Base-by-base conservation (phyloP, 2,329 filamentous ascomycete species). In the Rhexocercosporidium sp. region DNA sequence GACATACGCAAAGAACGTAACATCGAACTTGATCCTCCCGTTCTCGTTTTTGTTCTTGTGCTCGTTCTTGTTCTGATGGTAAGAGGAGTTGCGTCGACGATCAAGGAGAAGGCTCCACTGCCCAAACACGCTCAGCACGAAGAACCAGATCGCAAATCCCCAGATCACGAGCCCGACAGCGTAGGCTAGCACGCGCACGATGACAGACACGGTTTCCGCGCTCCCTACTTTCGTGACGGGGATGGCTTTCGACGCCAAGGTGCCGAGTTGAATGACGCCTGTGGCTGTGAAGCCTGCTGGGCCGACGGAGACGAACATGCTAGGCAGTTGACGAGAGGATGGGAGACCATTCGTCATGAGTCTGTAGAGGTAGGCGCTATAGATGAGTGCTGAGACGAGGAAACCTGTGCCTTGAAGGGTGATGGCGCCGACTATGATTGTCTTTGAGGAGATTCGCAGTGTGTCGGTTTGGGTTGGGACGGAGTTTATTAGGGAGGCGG, bases 311-410 rank as follows among this genome's bases (percentile, higher is more conserved):
- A 60, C 57, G 57, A 60, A 60, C 25, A 60, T 46, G n/a, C 29
- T 29, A 6, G 57, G 57, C 3, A 60, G 57, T 8, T 39, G 57
- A 16, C 25, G 39, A 3, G 20, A 37, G 34, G 31, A 41, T 8
- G 57, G 57, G 0, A 60, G 57, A 22, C 57, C 57, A 16, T 60
- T 34, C 18, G 57, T 60, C 57, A 60, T 60, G 22, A 60, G 57
- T 9, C 57, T n/a, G 57, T 60, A 60, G 37, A 60, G 57, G 39
- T 41, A 60, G 37, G 57, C 57, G 57, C 57, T 60, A 37, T 60
- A 60, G 57, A 60, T 60, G n/a, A 60, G 31, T 1, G 25, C 57
- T 1, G 57, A 60, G 57, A 60, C 39, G 25, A 60, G 57, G 22
- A 46, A 41, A n/a, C 57, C 57, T 31, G 20, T 44, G 37, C 57